These are phyloP conservation scores for Ilyonectria destructans DNA, from an alignment of 2,329 filamentous ascomycete species.

Conservation along the genomic window DNA sequence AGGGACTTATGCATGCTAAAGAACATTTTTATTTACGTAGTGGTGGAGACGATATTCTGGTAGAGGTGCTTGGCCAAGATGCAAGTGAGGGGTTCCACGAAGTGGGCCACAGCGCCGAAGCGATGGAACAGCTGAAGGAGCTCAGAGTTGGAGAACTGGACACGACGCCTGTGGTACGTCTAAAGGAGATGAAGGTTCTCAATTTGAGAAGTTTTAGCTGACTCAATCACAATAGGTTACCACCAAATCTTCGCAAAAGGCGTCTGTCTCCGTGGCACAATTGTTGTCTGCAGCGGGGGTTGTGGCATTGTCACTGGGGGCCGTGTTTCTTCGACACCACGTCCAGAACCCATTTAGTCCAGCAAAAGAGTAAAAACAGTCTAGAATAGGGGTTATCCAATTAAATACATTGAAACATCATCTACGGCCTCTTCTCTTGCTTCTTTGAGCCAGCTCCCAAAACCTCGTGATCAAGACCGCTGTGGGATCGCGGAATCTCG, in stretches of 20 bases:
- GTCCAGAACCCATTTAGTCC: conserved; percentile 11
- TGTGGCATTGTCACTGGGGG: conserved; percentile 21
- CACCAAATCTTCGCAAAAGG: conserved; percentile 1
- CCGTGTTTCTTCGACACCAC: conserved; percentile 26
- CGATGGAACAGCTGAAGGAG: conserved; percentile 17
- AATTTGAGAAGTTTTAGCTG: neutral
- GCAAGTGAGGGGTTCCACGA: conserved; percentile 31
- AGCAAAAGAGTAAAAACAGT: conserved; percentile 9
- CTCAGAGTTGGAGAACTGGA: conserved; percentile 25
- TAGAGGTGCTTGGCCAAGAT: conserved; percentile 22
- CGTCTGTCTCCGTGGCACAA: conserved; percentile 1
- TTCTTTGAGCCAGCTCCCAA: neutral
- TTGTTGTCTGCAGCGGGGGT: conserved; percentile 16
- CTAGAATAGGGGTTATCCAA: neutral
- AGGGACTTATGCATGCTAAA: neutral
- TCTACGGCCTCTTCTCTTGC: neutral
- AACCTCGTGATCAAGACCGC: too few species aligned
- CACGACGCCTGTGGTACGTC: conserved; percentile 9
- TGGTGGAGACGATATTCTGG: conserved; percentile 29
- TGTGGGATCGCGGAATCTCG: too few species aligned
- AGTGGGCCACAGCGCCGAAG: conserved; percentile 27
- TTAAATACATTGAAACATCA: neutral
- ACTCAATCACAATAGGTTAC: conserved; percentile 2
- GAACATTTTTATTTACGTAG: neutral
- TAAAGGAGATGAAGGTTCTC: neutral